Base-by-base conservation (phyloP, 2,329 filamentous ascomycete species). In the Bipolaris gigantea region DNA sequence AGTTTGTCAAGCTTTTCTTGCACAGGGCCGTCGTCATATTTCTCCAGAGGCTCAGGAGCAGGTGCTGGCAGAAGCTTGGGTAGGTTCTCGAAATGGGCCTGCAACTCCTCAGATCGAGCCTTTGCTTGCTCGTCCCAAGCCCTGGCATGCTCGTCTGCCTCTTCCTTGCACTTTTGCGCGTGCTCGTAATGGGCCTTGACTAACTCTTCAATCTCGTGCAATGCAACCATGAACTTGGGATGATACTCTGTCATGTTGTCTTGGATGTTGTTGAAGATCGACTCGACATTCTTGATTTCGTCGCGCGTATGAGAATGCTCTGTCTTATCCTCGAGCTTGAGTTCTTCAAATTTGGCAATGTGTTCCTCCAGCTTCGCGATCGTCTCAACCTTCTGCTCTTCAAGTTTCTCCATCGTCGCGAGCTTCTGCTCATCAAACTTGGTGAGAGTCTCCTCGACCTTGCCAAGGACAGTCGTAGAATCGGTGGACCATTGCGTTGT, bases 181-280 rank as follows among this genome's bases (percentile, higher is more conserved):
- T 96, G 90, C 63, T 96, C 91, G 66, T 89, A 96, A 71, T 97
- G 92, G 70, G 95, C 85, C 21, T 86, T 88, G 50, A 96, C 89
- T 21, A 95, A 81, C 7, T 85, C 80, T 35, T 95, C 81, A n/a
- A 97, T 86, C 65, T 97, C 90, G 65, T 91, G 89, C 61, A 99
- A 85, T 0, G 89, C 85, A 48, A 93, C 87, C 53, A 97, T 83
- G 61, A 97, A 89, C 76, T 95, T 89, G 1, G 94, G 94, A 64
- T 97, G 89, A 61, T 89, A 88, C 71, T 97, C 92, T 8, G 83
- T 84, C 27, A 96, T 83, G 53, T 94, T 86, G 55, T 83, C 88
- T 68, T 95, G 89, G 1, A 97, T 79, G 21, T 85, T 86, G 62
- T 89, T 87, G 15, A 96, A 86, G 7, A 85, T 85, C 52, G 83